Base-by-base conservation (phyloP, 208 protist species). In the Crithidia brevicula region DNA sequence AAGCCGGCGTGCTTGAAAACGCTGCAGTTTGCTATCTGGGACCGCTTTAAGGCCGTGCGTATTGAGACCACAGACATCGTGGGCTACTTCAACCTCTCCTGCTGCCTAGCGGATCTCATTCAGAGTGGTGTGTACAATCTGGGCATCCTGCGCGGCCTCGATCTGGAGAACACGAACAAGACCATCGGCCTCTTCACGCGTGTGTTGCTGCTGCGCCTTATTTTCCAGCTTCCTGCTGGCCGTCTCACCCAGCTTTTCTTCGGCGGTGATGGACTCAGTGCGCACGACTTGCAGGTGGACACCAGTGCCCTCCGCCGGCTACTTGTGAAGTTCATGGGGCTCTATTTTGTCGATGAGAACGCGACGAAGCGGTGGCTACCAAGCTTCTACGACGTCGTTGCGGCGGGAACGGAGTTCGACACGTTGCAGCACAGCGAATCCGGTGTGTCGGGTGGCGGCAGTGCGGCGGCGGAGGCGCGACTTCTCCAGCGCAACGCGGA, bases 11-110 rank as follows among this genome's bases (percentile, higher is more conserved):
- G 76, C 71, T 61, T 70, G 42, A 92, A 88, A 57, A 83, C 77
- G 27, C 75, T 95, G 46, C 90, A 95, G 79, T 95, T 93, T 60
- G 79, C 83, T 11, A 23, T 95, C 0, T 95, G 90, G 88, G 90
- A 95, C 67, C 63, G 82, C 43, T 91, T 95, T 66, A 93, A 95
- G 79, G 46, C 54, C 20, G 85, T 95, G 46, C 83, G 87, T 25
- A 77, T 92, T 25, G 86, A 89, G 40, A 3, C 60, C 6, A 59
- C 62, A 3, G 87, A 95, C 67, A 50, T 95, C 16, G 70, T 50
- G 2, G 85, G 85, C 27, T 93, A 88, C 72, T 45, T 95, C 33
- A 95, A 95, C 65, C 62, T 95, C 27, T 61, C 86, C 1, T 87
- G 82, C 56, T 53, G 84, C 47, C 62, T 95, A 3, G 45, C 85